These are phyloP conservation scores for Anisodus tanguticus DNA, from an alignment of 257 asterid species.

Conservation along the genomic window DNA sequence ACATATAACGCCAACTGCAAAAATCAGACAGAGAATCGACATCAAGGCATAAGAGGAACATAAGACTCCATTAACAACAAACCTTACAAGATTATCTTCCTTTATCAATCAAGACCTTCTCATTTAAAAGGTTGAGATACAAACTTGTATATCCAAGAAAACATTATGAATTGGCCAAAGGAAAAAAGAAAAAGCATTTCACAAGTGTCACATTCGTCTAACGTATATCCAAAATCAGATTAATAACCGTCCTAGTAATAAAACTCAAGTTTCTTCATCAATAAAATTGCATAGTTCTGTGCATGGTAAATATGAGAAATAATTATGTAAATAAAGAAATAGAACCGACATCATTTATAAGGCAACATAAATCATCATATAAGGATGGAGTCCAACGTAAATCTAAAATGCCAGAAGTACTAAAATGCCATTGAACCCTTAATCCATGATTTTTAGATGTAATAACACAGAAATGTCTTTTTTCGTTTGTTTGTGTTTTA, in stretches of 20 bases:
- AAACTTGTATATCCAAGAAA: not conserved
- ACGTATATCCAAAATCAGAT: not conserved
- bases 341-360: not conserved
- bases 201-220: not conserved
- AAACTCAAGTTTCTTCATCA: not conserved
- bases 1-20: conserved; percentile 72
- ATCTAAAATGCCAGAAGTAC: not conserved
- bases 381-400: not conserved
- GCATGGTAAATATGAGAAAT: not conserved
- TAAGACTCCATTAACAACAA: not conserved
- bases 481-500: no score
- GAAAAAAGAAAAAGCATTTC: not conserved
- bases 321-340: not conserved
- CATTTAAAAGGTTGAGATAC: not conserved
- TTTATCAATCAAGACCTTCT: not conserved
- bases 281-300: not conserved
- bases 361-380: no score
- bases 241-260: not conserved
- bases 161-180: not conserved
- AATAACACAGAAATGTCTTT: not conserved
- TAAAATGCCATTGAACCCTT: no score
- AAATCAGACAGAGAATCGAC: conserved; percentile 16
- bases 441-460: not conserved
- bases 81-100: not conserved
- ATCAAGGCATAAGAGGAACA: conserved; percentile 16